phyloP scores from a whole-genome alignment of 306 rosid species.

The Casuarina cunninghamiana region DNA sequence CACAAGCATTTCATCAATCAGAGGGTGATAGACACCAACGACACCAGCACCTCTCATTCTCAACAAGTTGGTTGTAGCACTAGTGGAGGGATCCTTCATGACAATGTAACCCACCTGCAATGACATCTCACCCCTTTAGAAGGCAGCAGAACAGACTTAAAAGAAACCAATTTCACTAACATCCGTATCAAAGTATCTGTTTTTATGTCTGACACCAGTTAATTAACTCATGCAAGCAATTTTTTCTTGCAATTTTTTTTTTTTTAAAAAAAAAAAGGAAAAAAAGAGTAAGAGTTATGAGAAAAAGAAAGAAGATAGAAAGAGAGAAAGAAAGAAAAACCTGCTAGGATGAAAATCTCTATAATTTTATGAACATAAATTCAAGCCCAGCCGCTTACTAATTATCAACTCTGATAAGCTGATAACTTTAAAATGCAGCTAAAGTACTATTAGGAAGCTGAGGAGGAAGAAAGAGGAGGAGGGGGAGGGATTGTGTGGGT shows the following conservation, averaged over 20 bases:
- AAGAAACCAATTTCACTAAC: neutral
- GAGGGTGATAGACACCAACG: constrained; percentile 82
- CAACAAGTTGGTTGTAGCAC: constrained; percentile 60
- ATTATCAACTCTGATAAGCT: neutral
- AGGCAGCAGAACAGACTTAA: neutral
- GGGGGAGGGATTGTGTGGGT: neutral
- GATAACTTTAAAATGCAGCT: neutral
- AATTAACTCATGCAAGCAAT: neutral
- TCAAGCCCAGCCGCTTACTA: neutral
- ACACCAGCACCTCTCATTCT: constrained; percentile 81
- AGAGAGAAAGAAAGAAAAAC: neutral
- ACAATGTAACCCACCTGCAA: constrained; percentile 92
- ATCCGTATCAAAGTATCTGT: neutral
- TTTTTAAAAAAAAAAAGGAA: too few species aligned
- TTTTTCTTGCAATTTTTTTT: too few species aligned
- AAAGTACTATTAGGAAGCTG: neutral
- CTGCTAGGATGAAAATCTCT: neutral
- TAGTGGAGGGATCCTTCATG: constrained; percentile 68
- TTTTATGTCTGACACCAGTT: neutral
- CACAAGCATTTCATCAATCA: constrained; percentile 78
- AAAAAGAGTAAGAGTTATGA: neutral
- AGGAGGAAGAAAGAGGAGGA: neutral
- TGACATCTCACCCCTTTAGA: neutral
- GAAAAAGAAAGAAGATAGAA: neutral
- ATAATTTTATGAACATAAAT: neutral